These are phyloP conservation scores for Adenanthera pavonina DNA, from an alignment of 306 rosid species.

Conservation along the genomic window DNA sequence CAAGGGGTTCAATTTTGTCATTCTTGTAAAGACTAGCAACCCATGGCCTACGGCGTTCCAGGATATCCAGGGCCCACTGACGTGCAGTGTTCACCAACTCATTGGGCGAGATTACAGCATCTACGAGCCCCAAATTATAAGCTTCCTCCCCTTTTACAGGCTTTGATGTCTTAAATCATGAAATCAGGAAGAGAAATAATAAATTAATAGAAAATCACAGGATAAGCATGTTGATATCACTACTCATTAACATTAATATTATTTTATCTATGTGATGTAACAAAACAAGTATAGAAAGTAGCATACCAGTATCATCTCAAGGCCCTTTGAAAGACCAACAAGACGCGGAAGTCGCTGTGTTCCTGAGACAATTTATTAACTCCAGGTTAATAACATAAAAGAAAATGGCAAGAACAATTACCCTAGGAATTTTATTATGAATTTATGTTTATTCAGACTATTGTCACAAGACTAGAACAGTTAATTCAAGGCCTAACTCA, in stretches of 20 bases:
- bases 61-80: constrained; percentile 82
- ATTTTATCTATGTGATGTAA: not conserved
- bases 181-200: not conserved
- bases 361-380: constrained; percentile 61
- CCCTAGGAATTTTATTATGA: not conserved
- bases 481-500: constrained; percentile 11
- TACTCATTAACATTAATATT: not conserved
- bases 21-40: constrained; percentile 83
- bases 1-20: constrained; percentile 83
- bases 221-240: constrained; percentile 24
- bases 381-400: constrained; percentile 36
- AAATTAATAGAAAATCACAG: constrained; percentile 36
- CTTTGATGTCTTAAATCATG: constrained; percentile 69
- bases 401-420: constrained; percentile 23
- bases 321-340: constrained; percentile 89
- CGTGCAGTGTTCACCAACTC: constrained; percentile 81
- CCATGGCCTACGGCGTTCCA: constrained; percentile 77
- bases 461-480: constrained; percentile 8
- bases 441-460: constrained; percentile 9
- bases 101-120: constrained; percentile 71
- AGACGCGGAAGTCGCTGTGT: constrained; percentile 99
- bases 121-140: constrained; percentile 80
- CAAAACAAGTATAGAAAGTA: constrained; percentile 16
- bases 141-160: constrained; percentile 90
- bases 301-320: constrained; percentile 94